A percentile compares a stretch with the other conserved stretches of the same genome.
These are phyloP conservation scores for Pleurotus djamor DNA, from an alignment of 768 basidiomycete genomes.

Conservation along the genomic window DNA sequence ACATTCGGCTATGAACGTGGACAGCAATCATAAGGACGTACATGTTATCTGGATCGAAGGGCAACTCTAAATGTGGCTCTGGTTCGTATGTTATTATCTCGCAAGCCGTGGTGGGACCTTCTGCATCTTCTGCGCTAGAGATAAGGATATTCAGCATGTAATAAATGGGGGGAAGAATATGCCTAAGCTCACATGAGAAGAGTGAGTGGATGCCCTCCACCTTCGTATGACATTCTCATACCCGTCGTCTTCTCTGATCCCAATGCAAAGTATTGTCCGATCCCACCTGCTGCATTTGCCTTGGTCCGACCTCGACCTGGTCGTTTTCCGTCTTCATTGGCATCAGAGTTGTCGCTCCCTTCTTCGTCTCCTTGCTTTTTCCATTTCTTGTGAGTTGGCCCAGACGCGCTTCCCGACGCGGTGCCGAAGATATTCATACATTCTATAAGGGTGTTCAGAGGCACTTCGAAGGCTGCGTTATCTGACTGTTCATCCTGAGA, in stretches of 20 bases:
- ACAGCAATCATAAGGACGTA: constrained; percentile 23
- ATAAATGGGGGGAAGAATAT: background rate
- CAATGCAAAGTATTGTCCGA: constrained; percentile 61
- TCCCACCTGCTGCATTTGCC: constrained; percentile 17
- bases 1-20: background rate
- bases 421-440: constrained; percentile 95
- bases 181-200: constrained; percentile 67
- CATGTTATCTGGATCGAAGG: constrained; percentile 71
- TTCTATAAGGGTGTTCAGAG: constrained; percentile 81
- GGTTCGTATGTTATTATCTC: constrained; percentile 85
- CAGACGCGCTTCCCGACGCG: constrained; percentile 43
- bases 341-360: constrained; percentile 39
- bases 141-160: background rate
- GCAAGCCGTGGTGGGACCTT: constrained; percentile 83
- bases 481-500: constrained; percentile 24
- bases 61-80: constrained; percentile 77
- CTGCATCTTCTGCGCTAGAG: constrained; percentile 69
- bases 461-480: constrained; percentile 72
- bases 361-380: constrained; percentile 40
- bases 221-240: constrained; percentile 83
- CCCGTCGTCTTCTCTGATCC: constrained; percentile 67
- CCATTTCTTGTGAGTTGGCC: constrained; percentile 43
- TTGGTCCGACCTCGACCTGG: constrained; percentile 26
- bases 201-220: constrained; percentile 74
- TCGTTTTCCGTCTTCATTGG: constrained; percentile 32